A percentile compares a stretch with the other conserved stretches of the same genome.
These are phyloP conservation scores for Colletotrichum gloeosporioides DNA, from an alignment of 2,329 filamentous ascomycete species.

Conservation along the genomic window DNA sequence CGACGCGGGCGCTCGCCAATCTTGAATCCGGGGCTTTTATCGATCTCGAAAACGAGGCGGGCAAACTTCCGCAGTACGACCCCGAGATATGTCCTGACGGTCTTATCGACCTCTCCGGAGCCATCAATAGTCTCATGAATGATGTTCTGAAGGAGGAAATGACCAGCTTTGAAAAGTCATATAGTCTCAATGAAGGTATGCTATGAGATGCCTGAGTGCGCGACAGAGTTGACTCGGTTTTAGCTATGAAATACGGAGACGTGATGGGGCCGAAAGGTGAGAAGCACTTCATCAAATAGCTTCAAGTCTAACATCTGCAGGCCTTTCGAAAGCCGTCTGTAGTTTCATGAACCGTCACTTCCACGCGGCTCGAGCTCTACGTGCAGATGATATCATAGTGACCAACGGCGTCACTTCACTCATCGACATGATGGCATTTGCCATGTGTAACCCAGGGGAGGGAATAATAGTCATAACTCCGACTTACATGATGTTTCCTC, in stretches of 20 bases:
- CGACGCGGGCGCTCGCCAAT: neutral
- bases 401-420: neutral
- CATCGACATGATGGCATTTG: neutral
- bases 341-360: neutral
- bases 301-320: neutral
- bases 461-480: neutral
- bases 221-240: neutral
- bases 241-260: neutral
- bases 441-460: conserved; percentile 1
- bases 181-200: neutral
- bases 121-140: neutral
- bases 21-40: neutral
- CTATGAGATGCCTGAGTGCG: neutral
- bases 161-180: neutral
- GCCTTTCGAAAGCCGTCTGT: neutral
- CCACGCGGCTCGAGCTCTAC: neutral
- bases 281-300: neutral
- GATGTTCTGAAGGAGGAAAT: neutral
- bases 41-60: neutral
- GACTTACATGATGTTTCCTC: neutral
- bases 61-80: neutral
- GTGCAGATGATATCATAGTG: neutral
- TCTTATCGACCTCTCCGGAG: conserved; percentile 4
- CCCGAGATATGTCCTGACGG: neutral
- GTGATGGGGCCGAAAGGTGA: neutral